Percentiles rank a stretch among this genome's conserved stretches.
phyloP scores from a whole-genome alignment of 306 rosid genomes.

The Spatholobus suberectus region DNA sequence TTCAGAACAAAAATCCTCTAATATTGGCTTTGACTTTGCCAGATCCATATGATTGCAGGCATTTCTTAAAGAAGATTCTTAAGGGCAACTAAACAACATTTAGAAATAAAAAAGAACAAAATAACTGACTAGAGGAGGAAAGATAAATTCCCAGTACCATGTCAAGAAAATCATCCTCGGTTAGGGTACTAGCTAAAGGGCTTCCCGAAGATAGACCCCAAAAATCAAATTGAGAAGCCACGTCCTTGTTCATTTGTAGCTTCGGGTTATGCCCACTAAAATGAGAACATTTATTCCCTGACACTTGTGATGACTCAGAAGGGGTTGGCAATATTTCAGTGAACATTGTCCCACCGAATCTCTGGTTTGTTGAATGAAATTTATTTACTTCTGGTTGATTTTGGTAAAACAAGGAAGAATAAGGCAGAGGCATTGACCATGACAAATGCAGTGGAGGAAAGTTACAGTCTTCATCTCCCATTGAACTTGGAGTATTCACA shows the following conservation, averaged over 20 bases:
- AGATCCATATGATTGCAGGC: background rate
- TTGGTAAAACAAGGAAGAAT: slow-evolving; percentile 58
- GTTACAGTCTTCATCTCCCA: slow-evolving; percentile 54
- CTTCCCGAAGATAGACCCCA: slow-evolving; percentile 65
- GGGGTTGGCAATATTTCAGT: slow-evolving; percentile 43
- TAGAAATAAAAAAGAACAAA: background rate
- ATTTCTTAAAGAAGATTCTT: slow-evolving; percentile 1
- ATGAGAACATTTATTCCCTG: slow-evolving; percentile 49
- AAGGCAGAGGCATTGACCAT: slow-evolving; percentile 67
- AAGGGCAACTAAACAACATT: background rate
- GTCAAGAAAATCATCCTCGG: slow-evolving; percentile 81
- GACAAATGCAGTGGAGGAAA: slow-evolving; percentile 46
- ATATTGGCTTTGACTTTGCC: slow-evolving; percentile 9
- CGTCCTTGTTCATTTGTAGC: slow-evolving; percentile 49
- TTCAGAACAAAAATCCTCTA: background rate
- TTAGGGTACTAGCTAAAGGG: slow-evolving; percentile 59
- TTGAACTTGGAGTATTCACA: slow-evolving; percentile 53
- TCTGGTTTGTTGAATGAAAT: slow-evolving; percentile 55
- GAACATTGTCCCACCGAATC: slow-evolving; percentile 47
- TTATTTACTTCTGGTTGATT: slow-evolving; percentile 55
- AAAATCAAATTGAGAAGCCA: slow-evolving; percentile 51
- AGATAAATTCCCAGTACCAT: slow-evolving; percentile 56
- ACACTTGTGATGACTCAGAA: slow-evolving; percentile 48
- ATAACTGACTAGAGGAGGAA: slow-evolving; percentile 15
- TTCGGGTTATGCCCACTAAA: slow-evolving; percentile 43